phyloP scores from a whole-genome alignment of 495 filamentous ascomycete species.

The Neurospora sp. region DNA sequence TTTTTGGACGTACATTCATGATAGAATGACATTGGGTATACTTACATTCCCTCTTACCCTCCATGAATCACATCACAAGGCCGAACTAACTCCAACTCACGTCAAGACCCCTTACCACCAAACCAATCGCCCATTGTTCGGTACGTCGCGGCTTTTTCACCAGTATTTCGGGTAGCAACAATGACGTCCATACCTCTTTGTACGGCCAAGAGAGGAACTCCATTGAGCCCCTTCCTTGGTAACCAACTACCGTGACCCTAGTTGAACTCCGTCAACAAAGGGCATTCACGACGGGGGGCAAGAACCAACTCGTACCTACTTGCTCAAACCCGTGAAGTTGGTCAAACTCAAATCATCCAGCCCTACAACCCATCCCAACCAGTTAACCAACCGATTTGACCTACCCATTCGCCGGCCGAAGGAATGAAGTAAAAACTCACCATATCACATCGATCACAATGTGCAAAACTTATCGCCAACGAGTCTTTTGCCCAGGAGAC shows the following conservation, averaged over 20 bases:
- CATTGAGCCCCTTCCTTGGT: background rate
- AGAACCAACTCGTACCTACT: background rate
- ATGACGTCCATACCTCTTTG: background rate
- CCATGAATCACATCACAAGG: background rate
- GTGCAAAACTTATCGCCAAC: background rate
- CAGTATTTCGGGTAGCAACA: background rate
- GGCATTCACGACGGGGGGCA: background rate
- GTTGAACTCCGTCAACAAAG: background rate
- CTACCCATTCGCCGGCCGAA: background rate
- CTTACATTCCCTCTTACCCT: background rate
- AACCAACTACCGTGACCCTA: background rate
- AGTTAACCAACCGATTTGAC: background rate
- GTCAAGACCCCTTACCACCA: no score
- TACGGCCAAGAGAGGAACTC: background rate
- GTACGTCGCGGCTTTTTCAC: background rate
- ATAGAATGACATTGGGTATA: background rate
- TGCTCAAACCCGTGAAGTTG: background rate
- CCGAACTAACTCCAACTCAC: no score
- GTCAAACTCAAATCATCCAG: background rate
- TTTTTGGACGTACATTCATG: background rate
- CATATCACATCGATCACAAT: background rate
- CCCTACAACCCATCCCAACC: background rate
- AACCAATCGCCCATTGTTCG: background rate
- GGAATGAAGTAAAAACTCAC: background rate
- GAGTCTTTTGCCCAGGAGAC: background rate